phyloP scores from a whole-genome alignment of 179 eudicot species.

The Heliamphora pulchella region DNA sequence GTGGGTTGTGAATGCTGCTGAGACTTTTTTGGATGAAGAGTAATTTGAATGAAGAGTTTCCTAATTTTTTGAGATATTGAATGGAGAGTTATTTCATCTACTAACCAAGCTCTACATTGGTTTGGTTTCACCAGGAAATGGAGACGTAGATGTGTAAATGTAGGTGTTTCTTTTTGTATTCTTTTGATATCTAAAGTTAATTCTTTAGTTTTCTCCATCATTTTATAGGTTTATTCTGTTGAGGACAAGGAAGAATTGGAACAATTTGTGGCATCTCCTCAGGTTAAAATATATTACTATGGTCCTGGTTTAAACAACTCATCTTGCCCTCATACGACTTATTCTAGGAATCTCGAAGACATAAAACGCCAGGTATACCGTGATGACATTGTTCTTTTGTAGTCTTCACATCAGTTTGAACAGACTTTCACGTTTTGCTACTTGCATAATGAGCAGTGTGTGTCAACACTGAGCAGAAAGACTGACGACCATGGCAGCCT shows the following conservation, averaged over 20 bases:
- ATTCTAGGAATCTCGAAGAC: slow-evolving; percentile 46
- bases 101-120: background rate
- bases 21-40: background rate
- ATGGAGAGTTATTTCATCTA: slow-evolving; percentile 4
- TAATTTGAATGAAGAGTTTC: background rate
- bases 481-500: slow-evolving; percentile 34
- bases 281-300: slow-evolving; percentile 53
- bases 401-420: background rate
- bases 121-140: background rate
- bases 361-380: slow-evolving; percentile 59
- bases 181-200: background rate
- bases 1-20: slow-evolving; percentile 31
- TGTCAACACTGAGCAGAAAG: slow-evolving; percentile 35
- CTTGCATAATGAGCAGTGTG: slow-evolving; percentile 45
- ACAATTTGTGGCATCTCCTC: slow-evolving; percentile 63
- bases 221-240: slow-evolving; percentile 69
- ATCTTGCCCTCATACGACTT: slow-evolving; percentile 27
- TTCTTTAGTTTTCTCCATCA: slow-evolving; percentile 1
- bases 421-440: slow-evolving; percentile 14
- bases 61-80: background rate
- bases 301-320: slow-evolving; percentile 25
- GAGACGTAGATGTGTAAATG: background rate
- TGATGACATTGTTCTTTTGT: slow-evolving; percentile 16
- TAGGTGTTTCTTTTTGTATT: background rate
- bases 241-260: slow-evolving; percentile 69